A percentile compares a stretch with the other conserved stretches of the same genome.
These are phyloP conservation scores for Oryza meyeriana DNA, from an alignment of 176 grass and related monocot genomes.

Conservation along the genomic window DNA sequence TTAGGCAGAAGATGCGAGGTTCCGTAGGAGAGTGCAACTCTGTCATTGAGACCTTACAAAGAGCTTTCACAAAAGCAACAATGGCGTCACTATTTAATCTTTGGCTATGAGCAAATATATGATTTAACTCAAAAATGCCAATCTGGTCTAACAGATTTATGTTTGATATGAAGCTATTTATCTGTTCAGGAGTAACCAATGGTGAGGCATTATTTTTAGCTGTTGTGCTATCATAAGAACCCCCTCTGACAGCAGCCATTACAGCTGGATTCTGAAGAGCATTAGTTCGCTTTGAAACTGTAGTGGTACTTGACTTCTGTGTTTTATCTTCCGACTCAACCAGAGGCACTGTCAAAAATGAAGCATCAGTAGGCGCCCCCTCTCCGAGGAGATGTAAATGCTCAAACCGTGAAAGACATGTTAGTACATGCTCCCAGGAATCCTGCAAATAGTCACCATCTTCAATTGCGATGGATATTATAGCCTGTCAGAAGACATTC, in stretches of 20 bases:
- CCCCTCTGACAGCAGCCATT: slow-evolving; percentile 88
- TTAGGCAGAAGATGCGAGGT: slow-evolving; percentile 95
- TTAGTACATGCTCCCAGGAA: slow-evolving; percentile 94
- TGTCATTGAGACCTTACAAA: slow-evolving; percentile 91
- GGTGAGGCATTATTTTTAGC: slow-evolving; percentile 55
- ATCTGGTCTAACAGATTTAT: slow-evolving; percentile 97
- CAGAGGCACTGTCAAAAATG: slow-evolving; percentile 78
- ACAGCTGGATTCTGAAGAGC: slow-evolving; percentile 95
- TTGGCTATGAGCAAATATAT: slow-evolving; percentile 98
- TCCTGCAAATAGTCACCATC: slow-evolving; percentile 98
- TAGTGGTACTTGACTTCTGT: slow-evolving; percentile 33
- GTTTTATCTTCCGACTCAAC: slow-evolving; percentile 56
- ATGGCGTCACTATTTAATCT: slow-evolving; percentile 99
- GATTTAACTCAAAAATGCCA: slow-evolving; percentile 96
- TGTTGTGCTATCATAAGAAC: slow-evolving; percentile 93
- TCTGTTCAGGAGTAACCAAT: slow-evolving; percentile 87
- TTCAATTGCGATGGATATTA: slow-evolving; percentile 94
- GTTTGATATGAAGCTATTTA: slow-evolving; percentile 91
- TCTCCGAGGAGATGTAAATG: slow-evolving; percentile 95
- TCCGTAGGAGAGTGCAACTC: slow-evolving; percentile 94
- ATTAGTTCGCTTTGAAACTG: slow-evolving; percentile 59
- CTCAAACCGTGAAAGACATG: slow-evolving; percentile 97
- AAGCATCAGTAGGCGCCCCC: slow-evolving; percentile 90
- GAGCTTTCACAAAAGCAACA: slow-evolving; percentile 96
- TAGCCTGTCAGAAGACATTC: slow-evolving; percentile 57